Conservation (phyloP, 768 basidiomycete genomes). For the Suillus decipiens region DNA sequence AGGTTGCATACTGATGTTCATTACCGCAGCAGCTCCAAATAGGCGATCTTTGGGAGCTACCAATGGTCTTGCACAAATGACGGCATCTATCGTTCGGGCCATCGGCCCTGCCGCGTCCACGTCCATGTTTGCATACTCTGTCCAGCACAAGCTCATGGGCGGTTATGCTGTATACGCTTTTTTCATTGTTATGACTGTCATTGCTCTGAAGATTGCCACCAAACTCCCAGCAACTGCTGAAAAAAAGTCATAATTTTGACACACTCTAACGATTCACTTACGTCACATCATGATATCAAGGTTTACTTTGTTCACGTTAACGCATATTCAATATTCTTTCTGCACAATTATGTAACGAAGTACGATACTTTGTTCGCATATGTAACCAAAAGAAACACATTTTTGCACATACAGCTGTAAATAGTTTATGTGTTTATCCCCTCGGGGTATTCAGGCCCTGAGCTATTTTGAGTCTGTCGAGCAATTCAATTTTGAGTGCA, state of each 20-base stretch:
- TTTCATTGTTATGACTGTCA: conserved; percentile 19
- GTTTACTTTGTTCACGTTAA: background rate
- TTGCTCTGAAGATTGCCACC: conserved; percentile 21
- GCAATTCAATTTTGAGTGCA: background rate
- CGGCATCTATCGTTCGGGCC: conserved; percentile 33
- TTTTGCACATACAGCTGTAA: too few species aligned
- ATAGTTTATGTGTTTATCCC: background rate
- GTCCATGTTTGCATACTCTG: conserved; percentile 40
- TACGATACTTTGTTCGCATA: background rate
- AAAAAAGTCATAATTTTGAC: background rate
- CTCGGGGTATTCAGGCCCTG: background rate
- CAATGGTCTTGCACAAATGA: conserved; percentile 49
- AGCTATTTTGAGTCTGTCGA: background rate
- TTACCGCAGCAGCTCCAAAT: conserved; percentile 66
- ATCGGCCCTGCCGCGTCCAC: conserved; percentile 35
- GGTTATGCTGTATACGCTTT: conserved; percentile 38
- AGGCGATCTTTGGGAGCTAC: conserved; percentile 66
- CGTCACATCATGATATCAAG: background rate
- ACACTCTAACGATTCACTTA: background rate
- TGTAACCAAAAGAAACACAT: background rate
- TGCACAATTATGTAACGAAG: background rate
- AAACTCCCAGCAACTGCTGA: conserved; percentile 20
- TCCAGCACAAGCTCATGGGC: conserved; percentile 36
- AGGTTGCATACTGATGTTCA: conserved; percentile 74
- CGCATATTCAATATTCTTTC: background rate